Evolutionary conservation across 2,329 filamentous ascomycete genomes (phyloP).

Genomic region (Fusarium clavum): DNA sequence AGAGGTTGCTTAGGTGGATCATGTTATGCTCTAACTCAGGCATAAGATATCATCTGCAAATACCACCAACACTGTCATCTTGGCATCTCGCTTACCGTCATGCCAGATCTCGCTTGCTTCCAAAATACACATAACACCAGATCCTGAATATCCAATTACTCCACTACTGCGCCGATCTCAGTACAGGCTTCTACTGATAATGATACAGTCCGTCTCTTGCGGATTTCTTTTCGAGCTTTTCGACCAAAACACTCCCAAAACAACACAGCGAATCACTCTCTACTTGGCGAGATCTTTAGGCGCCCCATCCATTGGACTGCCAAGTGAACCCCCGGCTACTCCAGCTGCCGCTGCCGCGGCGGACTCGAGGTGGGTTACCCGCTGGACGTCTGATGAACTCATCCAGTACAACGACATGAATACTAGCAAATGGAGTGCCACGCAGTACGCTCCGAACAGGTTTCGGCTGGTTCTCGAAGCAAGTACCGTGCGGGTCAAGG

Average conservation of each 20-base stretch:
- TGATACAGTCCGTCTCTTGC: constrained; percentile 29
- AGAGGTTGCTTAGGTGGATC: constrained; percentile 31
- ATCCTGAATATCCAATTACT: constrained; percentile 23
- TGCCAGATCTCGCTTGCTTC: constrained; percentile 19
- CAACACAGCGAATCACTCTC: constrained; percentile 20
- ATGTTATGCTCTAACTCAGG: constrained; percentile 23
- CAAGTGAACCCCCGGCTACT: constrained; percentile 54
- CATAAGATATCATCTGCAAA: constrained; percentile 7
- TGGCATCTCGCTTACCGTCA: constrained; percentile 19
- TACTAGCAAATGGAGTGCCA: constrained; percentile 87
- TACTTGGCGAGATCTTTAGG: constrained; percentile 45
- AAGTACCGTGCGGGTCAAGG: constrained; percentile 89
- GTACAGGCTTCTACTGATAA: constrained; percentile 20
- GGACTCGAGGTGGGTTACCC: constrained; percentile 68
- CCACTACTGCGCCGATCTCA: constrained; percentile 8
- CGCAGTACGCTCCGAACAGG: constrained; percentile 90
- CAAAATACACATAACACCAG: constrained; percentile 14
- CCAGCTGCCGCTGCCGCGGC: constrained; percentile 58
- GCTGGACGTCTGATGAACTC: constrained; percentile 74
- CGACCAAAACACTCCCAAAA: constrained; percentile 27
- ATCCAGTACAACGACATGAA: constrained; percentile 90
- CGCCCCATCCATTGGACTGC: constrained; percentile 45
- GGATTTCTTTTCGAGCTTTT: constrained; percentile 21
- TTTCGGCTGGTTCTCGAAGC: constrained; percentile 92
- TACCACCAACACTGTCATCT: constrained; percentile 9